These are phyloP conservation scores for Chlamydomonas reinhardtii DNA, from an alignment of 163 green algal species.

Conservation along the genomic window DNA sequence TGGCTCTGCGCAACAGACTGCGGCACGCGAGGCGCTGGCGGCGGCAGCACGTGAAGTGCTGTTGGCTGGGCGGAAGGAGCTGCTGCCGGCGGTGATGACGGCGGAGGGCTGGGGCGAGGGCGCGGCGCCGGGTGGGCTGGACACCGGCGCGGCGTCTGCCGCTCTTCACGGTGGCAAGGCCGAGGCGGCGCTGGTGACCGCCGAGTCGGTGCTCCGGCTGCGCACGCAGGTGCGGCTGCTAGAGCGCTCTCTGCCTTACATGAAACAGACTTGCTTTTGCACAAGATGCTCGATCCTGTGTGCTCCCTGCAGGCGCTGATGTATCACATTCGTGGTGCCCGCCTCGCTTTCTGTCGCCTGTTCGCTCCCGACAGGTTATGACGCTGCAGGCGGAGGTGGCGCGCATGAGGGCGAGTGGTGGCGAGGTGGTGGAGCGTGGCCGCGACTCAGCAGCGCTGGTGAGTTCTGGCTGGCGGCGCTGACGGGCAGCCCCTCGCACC, in stretches of 20 bases:
- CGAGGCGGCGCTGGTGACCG: conserved; percentile 6
- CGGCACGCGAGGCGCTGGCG: conserved; percentile 41
- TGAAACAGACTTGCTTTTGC: too few relatives aligned
- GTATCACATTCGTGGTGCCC: too few relatives aligned
- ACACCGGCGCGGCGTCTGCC: conserved; percentile 1
- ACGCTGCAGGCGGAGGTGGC: conserved; percentile 41
- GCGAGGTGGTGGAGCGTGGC: conserved; percentile 13
- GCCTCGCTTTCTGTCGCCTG: too few relatives aligned
- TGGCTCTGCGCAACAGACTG: not conserved
- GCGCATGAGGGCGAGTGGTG: not conserved
- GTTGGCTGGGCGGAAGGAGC: conserved; percentile 38
- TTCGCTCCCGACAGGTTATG: conserved; percentile 33
- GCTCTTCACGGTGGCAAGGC: conserved; percentile 13
- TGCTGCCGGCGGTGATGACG: conserved; percentile 61
- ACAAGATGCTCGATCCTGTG: too few relatives aligned
- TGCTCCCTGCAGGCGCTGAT: too few relatives aligned
- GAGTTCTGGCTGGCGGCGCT: not conserved
- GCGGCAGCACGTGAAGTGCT: conserved; percentile 29
- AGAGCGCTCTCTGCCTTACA: too few relatives aligned
- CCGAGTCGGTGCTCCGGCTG: conserved; percentile 42
- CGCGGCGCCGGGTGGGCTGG: not conserved
- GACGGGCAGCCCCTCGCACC: too few relatives aligned
- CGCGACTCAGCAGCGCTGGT: conserved; percentile 17
- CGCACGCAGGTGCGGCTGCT: conserved; percentile 24
- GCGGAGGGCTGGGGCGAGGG: conserved; percentile 54